These are phyloP conservation scores for Hydrangea macrophylla DNA, from an alignment of 148 eudicot genomes.

Conservation along the genomic window DNA sequence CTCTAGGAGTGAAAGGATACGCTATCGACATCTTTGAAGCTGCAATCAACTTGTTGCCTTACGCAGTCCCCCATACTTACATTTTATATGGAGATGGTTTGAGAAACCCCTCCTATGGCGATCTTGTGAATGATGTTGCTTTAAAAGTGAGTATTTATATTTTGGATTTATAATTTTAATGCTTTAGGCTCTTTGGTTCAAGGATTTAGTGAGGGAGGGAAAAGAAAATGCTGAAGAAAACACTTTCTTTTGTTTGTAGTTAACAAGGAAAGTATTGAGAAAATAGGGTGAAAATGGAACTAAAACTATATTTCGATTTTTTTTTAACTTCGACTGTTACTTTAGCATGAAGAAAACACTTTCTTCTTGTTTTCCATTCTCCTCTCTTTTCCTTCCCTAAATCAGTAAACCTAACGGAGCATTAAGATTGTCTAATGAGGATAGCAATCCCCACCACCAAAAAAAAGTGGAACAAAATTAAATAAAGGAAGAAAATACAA, in stretches of 20 bases:
- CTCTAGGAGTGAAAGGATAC: conserved; percentile 69
- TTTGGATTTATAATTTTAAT: not conserved
- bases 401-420: no score
- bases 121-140: conserved; percentile 58
- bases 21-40: conserved; percentile 95
- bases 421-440: no score
- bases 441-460: no score
- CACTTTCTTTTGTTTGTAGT: not conserved
- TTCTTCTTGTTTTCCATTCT: no score
- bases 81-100: conserved; percentile 63
- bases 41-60: conserved; percentile 71
- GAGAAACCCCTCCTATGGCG: conserved; percentile 51
- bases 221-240: not conserved
- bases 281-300: no score
- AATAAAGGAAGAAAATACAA: no score
- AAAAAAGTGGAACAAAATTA: no score
- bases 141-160: conserved; percentile 51
- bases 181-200: no score
- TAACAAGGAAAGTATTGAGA: not conserved
- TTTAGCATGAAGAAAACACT: no score
- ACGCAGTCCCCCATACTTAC: conserved; percentile 71
- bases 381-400: no score
- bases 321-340: no score
- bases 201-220: not conserved
- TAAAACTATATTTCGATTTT: no score